These are phyloP conservation scores for Boletus tomentosulus DNA, from an alignment of 768 basidiomycete genomes.

Conservation along the genomic window DNA sequence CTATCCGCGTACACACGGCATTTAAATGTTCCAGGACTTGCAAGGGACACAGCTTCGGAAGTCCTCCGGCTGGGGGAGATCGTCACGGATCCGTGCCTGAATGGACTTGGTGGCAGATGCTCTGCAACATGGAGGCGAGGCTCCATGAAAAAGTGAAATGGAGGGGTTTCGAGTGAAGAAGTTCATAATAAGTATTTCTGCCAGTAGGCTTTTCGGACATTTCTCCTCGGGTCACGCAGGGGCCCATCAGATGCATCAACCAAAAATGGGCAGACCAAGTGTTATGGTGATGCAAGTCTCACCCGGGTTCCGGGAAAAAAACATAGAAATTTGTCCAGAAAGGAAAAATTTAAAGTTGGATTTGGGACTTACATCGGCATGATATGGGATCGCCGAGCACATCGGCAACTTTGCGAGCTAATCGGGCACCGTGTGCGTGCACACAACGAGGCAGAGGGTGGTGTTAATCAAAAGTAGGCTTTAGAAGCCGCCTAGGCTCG, in stretches of 20 bases:
- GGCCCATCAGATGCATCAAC: not conserved
- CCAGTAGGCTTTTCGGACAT: not conserved
- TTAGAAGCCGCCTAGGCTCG: not conserved
- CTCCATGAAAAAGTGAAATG: not conserved
- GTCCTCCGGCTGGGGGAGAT: not conserved
- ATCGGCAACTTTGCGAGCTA: constrained; percentile 2
- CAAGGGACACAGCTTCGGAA: constrained; percentile 10
- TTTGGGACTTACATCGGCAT: constrained; percentile 6
- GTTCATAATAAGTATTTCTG: not conserved
- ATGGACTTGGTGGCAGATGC: not conserved
- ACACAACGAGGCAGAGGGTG: not conserved
- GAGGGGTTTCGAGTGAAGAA: not conserved
- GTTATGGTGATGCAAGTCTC: not conserved
- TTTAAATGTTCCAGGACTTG: constrained; percentile 9
- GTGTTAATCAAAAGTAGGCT: not conserved
- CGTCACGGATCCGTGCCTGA: not conserved
- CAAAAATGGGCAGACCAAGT: not conserved
- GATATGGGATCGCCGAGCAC: not conserved
- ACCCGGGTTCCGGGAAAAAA: not conserved
- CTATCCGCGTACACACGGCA: not conserved
- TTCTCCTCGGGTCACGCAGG: not conserved
- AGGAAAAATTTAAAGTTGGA: not conserved
- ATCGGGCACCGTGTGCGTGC: not conserved
- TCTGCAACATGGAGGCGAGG: not conserved
- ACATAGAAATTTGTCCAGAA: not conserved